These are phyloP conservation scores for Boletus rex-veris DNA, from an alignment of 768 basidiomycete species.

Conservation along the genomic window DNA sequence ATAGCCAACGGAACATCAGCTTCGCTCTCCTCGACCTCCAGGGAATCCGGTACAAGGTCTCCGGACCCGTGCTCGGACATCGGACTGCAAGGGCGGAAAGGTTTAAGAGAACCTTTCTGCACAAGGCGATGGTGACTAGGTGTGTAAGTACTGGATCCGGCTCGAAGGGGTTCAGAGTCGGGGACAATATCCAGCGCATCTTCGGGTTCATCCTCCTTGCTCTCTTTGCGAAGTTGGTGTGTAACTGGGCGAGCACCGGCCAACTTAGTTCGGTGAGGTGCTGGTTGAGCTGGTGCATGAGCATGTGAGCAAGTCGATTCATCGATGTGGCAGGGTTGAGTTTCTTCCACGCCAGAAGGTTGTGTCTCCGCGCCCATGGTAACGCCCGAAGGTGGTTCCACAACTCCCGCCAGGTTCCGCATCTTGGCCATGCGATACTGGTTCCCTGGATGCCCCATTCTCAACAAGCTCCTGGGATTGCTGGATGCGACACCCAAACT, in stretches of 20 bases:
- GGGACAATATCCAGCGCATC: constrained; percentile 52
- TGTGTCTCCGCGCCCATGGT: constrained; percentile 12
- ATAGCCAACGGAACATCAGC: constrained; percentile 44
- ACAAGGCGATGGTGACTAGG: constrained; percentile 2
- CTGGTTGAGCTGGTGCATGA: not conserved
- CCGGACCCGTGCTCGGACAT: constrained; percentile 19
- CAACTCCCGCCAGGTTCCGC: constrained; percentile 20
- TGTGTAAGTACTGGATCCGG: constrained; percentile 18
- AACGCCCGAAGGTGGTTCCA: constrained; percentile 17
- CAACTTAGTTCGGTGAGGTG: not conserved
- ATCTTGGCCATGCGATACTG: constrained; percentile 28
- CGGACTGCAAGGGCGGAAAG: constrained; percentile 22
- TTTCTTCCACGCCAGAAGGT: constrained; percentile 19
- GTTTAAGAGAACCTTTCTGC: constrained; percentile 11
- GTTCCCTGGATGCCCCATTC: constrained; percentile 34
- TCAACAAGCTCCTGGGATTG: constrained; percentile 30
- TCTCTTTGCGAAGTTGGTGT: not conserved
- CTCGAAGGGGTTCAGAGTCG: constrained; percentile 57
- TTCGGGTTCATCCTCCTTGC: constrained; percentile 21
- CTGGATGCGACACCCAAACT: constrained; percentile 18
- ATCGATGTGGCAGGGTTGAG: constrained; percentile 6
- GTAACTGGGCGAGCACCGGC: not conserved
- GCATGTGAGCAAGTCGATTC: not conserved
- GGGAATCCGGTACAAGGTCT: constrained; percentile 29
- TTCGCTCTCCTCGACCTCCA: constrained; percentile 32